Evolutionary conservation across 495 filamentous ascomycete genomes (phyloP).

Genomic region (Apodospora peruviana): DNA sequence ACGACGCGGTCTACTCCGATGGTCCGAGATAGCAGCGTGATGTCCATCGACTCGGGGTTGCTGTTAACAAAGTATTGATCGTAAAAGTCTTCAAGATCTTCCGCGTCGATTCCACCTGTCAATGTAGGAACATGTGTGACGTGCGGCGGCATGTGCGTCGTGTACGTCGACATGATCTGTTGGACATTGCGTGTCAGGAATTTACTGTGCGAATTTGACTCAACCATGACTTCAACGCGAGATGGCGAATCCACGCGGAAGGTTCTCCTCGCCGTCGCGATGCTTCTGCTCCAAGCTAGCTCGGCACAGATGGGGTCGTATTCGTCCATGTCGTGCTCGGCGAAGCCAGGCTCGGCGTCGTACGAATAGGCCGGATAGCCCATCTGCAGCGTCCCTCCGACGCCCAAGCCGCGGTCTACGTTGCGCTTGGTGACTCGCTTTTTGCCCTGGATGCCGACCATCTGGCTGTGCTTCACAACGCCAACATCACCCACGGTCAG

Average conservation of each 20-base stretch:
- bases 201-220: constrained; percentile 46
- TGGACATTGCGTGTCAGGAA: constrained; percentile 43
- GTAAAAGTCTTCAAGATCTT: constrained; percentile 64
- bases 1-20: constrained; percentile 48
- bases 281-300: constrained; percentile 45
- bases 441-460: constrained; percentile 63
- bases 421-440: constrained; percentile 39
- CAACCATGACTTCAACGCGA: constrained; percentile 50
- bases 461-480: constrained; percentile 40
- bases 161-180: constrained; percentile 49
- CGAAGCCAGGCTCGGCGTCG: constrained; percentile 41
- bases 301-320: constrained; percentile 42
- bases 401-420: constrained; percentile 49
- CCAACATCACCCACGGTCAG: constrained; percentile 39
- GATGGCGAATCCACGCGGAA: constrained; percentile 47
- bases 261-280: constrained; percentile 41
- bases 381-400: constrained; percentile 34
- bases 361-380: constrained; percentile 38
- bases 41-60: constrained; percentile 58
- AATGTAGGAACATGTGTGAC: constrained; percentile 50
- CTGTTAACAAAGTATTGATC: constrained; percentile 61
- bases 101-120: constrained; percentile 62
- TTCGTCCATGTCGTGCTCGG: constrained; percentile 48
- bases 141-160: constrained; percentile 52
- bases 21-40: constrained; percentile 67